Evolutionary conservation across 2,329 filamentous ascomycete species (phyloP), one percentile per base, ranked within the genome.

Genomic region (Aspergillus intermedius): DNA sequence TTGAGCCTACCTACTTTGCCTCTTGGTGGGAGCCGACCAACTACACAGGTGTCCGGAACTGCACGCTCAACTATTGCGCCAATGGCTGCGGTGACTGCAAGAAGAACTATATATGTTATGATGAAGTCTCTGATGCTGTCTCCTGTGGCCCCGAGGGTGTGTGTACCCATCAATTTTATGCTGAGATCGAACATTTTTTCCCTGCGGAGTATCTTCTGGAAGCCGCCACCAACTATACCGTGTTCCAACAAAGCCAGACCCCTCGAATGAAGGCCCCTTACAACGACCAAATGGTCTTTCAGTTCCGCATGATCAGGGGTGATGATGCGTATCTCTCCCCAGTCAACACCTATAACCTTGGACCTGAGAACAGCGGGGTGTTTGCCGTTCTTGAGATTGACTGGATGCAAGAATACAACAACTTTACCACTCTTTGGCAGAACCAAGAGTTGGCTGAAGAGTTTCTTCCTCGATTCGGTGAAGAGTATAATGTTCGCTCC

Each of bases 161-260:
- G 37, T 58, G 56, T 41, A 49, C 23, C 13, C 42, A 51, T 19
- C 45, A 49, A 10, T 58, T 57, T 53, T 52, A 52, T 32, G 54
- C 49, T n/a, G 49, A 58, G 39, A 51, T 57, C 48, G 54, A 58
- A 46, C 56, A 58, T 44, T 57, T 58, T 50, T 46, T 55, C 37
- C 54, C 56, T 3, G 51, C 55, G 10, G 56, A 58, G 45, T 23
- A 49, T 30, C 46, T 51, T 44, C 48, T 49, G 6, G 53, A 49
- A 12, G 50, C 47, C 5, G 54, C 49, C 2, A 35, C 37, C 35
- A 49, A 58, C 46, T 58, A 57, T 28, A 51, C 45, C 13, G 43
- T 39, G 7, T 53, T 45, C 32, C 49, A 50, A 9, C 45, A 51
- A 22, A 46, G 46, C n/a, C 49, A 55, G 44, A 48, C 53, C 4